A percentile compares a stretch with the other conserved stretches of the same genome.
Evolutionary conservation across 1,139 yeast species (phyloP).

Genomic region (Pichia cactophila): DNA sequence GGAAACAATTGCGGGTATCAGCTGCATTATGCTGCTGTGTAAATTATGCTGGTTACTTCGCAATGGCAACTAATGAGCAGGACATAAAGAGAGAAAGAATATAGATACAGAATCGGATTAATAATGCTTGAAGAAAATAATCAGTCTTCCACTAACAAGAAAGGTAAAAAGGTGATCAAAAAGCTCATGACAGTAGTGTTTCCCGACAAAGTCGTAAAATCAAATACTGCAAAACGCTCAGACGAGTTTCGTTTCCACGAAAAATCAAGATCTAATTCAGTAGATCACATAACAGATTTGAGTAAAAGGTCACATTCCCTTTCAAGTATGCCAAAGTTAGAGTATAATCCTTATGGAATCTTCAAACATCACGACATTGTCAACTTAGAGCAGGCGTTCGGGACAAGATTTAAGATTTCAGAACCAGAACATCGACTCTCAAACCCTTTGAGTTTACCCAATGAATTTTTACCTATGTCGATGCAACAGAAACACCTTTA

Average conservation of each 20-base stretch:
- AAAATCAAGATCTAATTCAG: not conserved
- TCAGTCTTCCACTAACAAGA: not conserved
- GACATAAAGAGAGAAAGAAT: not conserved
- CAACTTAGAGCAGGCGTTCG: constrained; percentile 12
- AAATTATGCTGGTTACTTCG: too few species aligned
- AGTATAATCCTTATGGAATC: constrained; percentile 28
- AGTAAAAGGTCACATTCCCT: not conserved
- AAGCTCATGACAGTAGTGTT: not conserved
- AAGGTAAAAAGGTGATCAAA: not conserved
- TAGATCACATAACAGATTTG: not conserved
- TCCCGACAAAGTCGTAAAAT: not conserved
- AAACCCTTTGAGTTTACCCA: constrained; percentile 60
- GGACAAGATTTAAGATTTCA: constrained; percentile 19
- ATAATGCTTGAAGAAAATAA: not conserved
- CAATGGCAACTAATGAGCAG: not conserved
- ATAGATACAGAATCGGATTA: too few species aligned
- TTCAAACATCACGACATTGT: constrained; percentile 12
- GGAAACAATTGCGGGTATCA: too few species aligned
- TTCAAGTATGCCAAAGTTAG: constrained; percentile 6
- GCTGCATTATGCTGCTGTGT: too few species aligned
- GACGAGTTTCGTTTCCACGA: not conserved
- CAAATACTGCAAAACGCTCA: not conserved
- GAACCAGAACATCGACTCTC: constrained; percentile 34
- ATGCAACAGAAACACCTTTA: constrained; percentile 21
- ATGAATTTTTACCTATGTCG: constrained; percentile 48